Evolutionary conservation across 352 stramenopile genomes (phyloP), one percentile per base, ranked within the genome.

Genomic region (Pythium aphanidermatum): DNA sequence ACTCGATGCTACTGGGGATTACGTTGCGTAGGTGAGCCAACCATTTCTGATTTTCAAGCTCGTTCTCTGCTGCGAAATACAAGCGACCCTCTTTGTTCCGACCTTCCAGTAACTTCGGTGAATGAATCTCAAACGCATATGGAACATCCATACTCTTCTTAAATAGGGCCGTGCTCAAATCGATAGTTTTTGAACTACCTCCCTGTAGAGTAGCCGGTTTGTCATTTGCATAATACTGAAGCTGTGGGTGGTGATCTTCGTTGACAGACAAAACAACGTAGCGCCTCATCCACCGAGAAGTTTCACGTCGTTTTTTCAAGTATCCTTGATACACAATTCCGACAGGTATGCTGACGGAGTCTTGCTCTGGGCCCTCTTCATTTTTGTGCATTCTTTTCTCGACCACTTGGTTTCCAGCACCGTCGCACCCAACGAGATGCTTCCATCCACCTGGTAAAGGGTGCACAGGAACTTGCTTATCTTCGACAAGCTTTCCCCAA

Each of bases 11-110:
- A 46, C 63, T 85, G 3, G 77, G 75, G 20, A 85, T 79, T 21
- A 59, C 83, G 38, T 93, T 71, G 14, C 82, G 75, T 26, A 97
- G 42, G 26, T 91, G 69, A 0, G 82, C 77, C 10, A 97, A 65
- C 89, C 91, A 97, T 30, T 68, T 68, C 50, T 97, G 86, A 19
- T 95, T 82, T 47, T 96, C 83, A 28, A 94, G 51, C 30, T 96
- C 86, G 27, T 56, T 83, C 24, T 85, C 69, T 0, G 84, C 79
- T 0, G 83, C 75, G 36, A 96, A 96, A 46, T 93, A 92, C 8
- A 96, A 52, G 4, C 83, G 70, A 0, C 87, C 87, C 65, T 96
- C 86, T 30, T 83, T 82, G 55, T 97, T 96, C 29, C 68, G 68
- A 3, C 82, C 74, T 20, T 64, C 38, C 4, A 96, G 62, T 12